phyloP scores from a whole-genome alignment of 495 filamentous ascomycete genomes.

The Sabuloglossum arenarium region DNA sequence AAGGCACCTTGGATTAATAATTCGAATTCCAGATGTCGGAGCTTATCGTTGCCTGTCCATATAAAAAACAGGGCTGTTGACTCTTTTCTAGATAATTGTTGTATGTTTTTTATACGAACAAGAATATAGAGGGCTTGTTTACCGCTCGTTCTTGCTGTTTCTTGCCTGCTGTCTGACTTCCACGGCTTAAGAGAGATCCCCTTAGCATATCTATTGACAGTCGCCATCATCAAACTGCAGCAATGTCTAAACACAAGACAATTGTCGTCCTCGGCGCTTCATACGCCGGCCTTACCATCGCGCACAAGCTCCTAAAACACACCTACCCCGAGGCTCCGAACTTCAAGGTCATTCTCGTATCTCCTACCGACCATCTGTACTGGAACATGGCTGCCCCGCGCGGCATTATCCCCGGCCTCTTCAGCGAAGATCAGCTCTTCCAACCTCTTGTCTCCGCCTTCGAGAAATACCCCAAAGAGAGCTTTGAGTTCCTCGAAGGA shows the following conservation, averaged over 20 bases:
- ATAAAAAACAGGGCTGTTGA: too few relatives aligned
- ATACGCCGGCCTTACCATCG: constrained; percentile 32
- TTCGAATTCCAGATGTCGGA: too few relatives aligned
- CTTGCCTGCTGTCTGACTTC: too few relatives aligned
- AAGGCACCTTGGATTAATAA: too few relatives aligned
- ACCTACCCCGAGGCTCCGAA: constrained; percentile 5
- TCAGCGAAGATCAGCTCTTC: constrained; percentile 23
- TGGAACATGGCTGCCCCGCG: constrained; percentile 31
- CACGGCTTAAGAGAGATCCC: too few relatives aligned
- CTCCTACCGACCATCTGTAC: constrained; percentile 30
- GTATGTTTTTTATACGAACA: too few relatives aligned
- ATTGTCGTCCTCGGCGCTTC: constrained; percentile 47
- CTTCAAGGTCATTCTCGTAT: constrained; percentile 26
- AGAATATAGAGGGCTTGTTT: too few relatives aligned
- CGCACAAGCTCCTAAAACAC: constrained; percentile 36
- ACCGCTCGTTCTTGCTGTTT: too few relatives aligned
- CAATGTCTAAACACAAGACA: constrained; percentile 12
- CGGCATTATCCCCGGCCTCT: constrained; percentile 21
- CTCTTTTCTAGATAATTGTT: too few relatives aligned
- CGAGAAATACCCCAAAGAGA: constrained; percentile 22
- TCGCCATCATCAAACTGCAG: too few relatives aligned
- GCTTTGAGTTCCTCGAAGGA: constrained; percentile 36
- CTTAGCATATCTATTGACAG: neutral
- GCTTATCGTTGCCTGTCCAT: too few relatives aligned
- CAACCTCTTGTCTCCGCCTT: constrained; percentile 29